Conservation (phyloP, 2,329 filamentous ascomycete species). For the Epichloe brachyelytri region DNA sequence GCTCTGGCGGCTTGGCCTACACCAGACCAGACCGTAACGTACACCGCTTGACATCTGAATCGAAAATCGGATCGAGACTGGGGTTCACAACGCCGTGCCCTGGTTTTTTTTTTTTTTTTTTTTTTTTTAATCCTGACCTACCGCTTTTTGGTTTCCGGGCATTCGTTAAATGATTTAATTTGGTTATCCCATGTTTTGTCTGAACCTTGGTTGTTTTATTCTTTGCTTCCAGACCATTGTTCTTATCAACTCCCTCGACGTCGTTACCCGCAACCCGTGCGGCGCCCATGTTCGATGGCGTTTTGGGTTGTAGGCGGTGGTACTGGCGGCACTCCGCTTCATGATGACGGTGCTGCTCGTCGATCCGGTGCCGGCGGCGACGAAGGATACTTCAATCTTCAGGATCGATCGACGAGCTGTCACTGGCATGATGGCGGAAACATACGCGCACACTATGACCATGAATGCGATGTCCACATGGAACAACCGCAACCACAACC, state of each 20-base stretch:
- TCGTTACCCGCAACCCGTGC: not conserved
- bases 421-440: not conserved
- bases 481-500: not conserved
- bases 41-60: not conserved
- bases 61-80: not conserved
- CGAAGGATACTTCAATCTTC: not conserved
- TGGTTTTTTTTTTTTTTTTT: not conserved
- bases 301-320: slow-evolving; percentile 25
- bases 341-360: slow-evolving; percentile 10
- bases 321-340: slow-evolving; percentile 13
- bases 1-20: not conserved
- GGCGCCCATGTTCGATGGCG: slow-evolving; percentile 23
- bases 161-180: not conserved
- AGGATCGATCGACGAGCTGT: not conserved
- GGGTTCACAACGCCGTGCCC: not conserved
- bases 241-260: not conserved
- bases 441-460: not conserved
- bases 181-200: not conserved
- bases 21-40: not conserved
- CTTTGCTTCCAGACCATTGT: not conserved
- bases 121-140: not conserved
- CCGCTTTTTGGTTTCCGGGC: not conserved
- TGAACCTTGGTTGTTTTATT: not conserved
- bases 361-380: not conserved
- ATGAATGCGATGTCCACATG: not conserved